Base-by-base conservation (phyloP, 2,329 filamentous ascomycete species). In the Phaeosphaeriaceae sp. region DNA sequence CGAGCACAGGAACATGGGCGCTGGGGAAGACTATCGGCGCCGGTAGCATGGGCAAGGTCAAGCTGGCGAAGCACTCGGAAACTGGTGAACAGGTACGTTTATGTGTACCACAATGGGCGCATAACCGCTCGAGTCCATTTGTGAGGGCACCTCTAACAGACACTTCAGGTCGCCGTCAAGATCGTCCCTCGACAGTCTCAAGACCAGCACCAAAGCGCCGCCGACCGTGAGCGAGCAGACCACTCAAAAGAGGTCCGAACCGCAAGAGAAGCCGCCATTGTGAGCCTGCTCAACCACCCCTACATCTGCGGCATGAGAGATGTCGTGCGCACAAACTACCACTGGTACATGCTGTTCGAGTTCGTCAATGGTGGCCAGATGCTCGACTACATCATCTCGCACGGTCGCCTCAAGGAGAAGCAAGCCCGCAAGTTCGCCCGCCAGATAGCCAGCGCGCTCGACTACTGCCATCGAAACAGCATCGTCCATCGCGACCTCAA, bases 331-430 rank as follows among this genome's bases (percentile, higher is more conserved):
- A 98, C 95, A 52, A 94, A 95, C 73, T 95, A 97, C 77, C 95
- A 99, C 79, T 99, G 95, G 95, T 99, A 99, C 80, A 99, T 99
- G 95, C 88, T 99, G 52, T 99, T 97, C 75, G 95, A 99, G 81
- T 97, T 95, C 78, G 95, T 99, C 79, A 97, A 99, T 75, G 95
- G 95, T 49, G 95, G 95, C 19, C 95, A 99, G 81, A 98, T 99
- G 95, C 88, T 99, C 61, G 95, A 99, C 82, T 99, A 98, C 80
- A 99, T 99, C 78, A 99, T 99, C 75, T 97, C 94, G 3, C 95
- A 99, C 74, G 95, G 94, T 58, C 92, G 96, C 73, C 84, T 99
- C 64, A 98, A 98, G 84, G 95, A 99, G 82, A 98, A 98, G 80
- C 94, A 97, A 79, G 95, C 95, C 9, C 89, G 95, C 72, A 98